Evolutionary conservation across 352 stramenopile genomes (phyloP), one percentile per base, ranked within the genome.

Genomic region (Pseudoperonospora humuli): DNA sequence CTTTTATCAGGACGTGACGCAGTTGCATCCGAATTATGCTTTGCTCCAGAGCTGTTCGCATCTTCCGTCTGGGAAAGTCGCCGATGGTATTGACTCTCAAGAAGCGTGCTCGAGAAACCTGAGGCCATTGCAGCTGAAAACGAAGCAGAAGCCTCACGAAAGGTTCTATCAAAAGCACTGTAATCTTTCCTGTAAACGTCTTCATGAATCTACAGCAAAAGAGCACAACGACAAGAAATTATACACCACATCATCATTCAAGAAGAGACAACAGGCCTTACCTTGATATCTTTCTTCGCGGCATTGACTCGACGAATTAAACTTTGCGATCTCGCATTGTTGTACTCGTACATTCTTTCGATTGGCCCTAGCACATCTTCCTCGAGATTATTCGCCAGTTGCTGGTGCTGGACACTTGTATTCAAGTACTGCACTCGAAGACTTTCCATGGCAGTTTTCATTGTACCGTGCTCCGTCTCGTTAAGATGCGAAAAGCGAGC

Each of bases 251-350:
- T 3, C 15, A 33, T 19, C 14, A 34, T 9, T 40, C 9, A 18
- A 38, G 7, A 23, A 9, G 15, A 38, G 3, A n/a, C 19, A 19
- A 1, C 13, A 10, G 32, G 18, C 7, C 9, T 9, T 29, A 24
- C 72, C 57, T 90, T 90, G 23, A 70, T 64, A 36, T 86, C 67
- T 34, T 93, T 93, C 67, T 87, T 89, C 23, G 85, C 64, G 25
- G 64, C 69, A 35, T 67, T 67, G 11, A 84, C 54, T 18, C 68
- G 63, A 36, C 81, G 81, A 6, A 41, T 57, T 5, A 90, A 36
- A 36, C 70, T 73, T 32, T 77, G 61, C 17, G 66, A 68, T 46
- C 69, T 80, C 40, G 82, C 55, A n/a, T 36, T 56, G 36, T 86
- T 78, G 50, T 61, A 54, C 21, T 61, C 43, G 42, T 70, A 79